Conservation (phyloP, 1,284 basidiomycete genomes). For the Puccinia novopanici region DNA sequence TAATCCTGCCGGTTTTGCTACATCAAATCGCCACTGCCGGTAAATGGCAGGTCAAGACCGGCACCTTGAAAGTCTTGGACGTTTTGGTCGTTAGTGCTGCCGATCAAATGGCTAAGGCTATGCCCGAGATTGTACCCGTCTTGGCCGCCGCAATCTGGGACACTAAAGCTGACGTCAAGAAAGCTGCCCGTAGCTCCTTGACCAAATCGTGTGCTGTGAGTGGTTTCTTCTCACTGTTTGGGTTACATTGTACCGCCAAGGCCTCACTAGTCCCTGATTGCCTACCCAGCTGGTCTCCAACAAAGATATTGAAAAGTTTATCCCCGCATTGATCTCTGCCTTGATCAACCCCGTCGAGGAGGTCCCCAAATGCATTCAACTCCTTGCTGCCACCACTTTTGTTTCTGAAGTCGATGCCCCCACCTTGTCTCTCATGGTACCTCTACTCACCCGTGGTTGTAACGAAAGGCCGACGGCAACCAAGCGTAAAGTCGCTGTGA, state of each 20-base stretch:
- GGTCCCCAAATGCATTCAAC: conserved; percentile 90
- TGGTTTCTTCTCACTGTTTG: conserved; percentile 72
- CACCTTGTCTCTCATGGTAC: conserved; percentile 98
- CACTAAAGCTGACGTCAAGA: conserved; percentile 99
- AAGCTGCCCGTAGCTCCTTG: conserved; percentile 91
- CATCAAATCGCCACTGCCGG: conserved; percentile 92
- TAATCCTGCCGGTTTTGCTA: conserved; percentile 86
- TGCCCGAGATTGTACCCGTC: conserved; percentile 93
- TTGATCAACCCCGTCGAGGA: conserved; percentile 99
- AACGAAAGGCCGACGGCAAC: conserved; percentile 90
- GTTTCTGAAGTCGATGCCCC: conserved; percentile 99
- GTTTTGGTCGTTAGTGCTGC: conserved; percentile 85
- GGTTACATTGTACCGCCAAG: background rate
- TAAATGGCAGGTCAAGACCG: conserved; percentile 99
- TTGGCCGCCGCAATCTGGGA: conserved; percentile 98
- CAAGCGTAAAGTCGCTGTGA: conserved; percentile 95
- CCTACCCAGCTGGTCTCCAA: conserved; percentile 71
- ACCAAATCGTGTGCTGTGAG: conserved; percentile 82
- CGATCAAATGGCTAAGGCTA: conserved; percentile 80
- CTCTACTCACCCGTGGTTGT: conserved; percentile 92
- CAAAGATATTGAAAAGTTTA: conserved; percentile 96
- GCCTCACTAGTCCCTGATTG: background rate
- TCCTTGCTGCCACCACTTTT: conserved; percentile 99
- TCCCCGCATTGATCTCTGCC: conserved; percentile 94
- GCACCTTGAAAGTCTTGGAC: conserved; percentile 80